Conservation (phyloP, 176 grass and related monocot genomes). For the Eleusine indica region DNA sequence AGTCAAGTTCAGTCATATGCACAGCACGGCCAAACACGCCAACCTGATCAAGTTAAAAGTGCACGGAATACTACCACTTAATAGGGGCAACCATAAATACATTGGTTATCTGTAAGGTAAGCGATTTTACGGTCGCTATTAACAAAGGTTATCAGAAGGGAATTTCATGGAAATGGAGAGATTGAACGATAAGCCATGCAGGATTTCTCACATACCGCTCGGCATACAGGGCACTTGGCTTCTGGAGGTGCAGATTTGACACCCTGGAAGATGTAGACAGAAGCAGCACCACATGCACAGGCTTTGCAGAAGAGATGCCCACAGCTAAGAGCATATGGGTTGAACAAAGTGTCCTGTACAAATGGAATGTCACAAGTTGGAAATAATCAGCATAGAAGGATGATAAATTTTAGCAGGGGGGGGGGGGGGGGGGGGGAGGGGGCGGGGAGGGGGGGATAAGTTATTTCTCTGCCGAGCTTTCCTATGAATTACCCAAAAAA, state of each 20-base stretch:
- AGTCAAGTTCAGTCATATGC: constrained; percentile 69
- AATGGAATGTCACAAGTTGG: background rate
- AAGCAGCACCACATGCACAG: constrained; percentile 70
- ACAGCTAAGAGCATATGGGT: constrained; percentile 68
- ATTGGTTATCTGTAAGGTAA: background rate
- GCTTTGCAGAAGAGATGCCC: constrained; percentile 76
- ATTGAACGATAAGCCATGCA: background rate
- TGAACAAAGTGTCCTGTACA: constrained; percentile 65
- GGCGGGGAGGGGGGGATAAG: background rate
- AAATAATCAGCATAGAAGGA: background rate
- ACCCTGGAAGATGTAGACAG: constrained; percentile 76
- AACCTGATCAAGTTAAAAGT: constrained; percentile 32
- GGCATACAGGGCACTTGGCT: constrained; percentile 69
- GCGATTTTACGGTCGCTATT: background rate
- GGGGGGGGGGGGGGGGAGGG: too few relatives aligned
- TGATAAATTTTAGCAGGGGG: background rate
- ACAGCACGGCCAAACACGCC: constrained; percentile 56
- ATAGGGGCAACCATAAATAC: background rate
- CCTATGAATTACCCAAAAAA: background rate
- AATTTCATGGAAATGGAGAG: background rate
- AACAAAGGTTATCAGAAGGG: background rate
- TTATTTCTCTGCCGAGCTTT: background rate
- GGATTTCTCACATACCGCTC: constrained; percentile 45
- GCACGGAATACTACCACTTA: background rate
- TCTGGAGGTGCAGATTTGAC: constrained; percentile 47